Evolutionary conservation across 2,329 filamentous ascomycete genomes (phyloP).

Genomic region (Fusarium albosuccineum): DNA sequence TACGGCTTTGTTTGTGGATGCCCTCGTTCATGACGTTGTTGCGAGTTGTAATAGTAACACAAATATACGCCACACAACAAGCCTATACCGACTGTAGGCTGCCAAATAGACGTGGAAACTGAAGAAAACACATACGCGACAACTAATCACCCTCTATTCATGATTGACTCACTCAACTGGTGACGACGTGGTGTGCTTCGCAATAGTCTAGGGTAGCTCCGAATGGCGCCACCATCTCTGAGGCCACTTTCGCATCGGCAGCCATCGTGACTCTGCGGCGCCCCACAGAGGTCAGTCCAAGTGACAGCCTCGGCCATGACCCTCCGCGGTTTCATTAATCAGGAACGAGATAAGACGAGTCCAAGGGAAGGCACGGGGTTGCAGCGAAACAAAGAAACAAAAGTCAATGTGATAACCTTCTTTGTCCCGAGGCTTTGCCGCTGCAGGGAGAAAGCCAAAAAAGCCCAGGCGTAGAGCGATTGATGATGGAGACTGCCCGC

Average conservation of each 20-base stretch:
- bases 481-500: not conserved
- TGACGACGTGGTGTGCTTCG: slow-evolving; percentile 10
- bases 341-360: not conserved
- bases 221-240: slow-evolving; percentile 32
- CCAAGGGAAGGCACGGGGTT: not conserved
- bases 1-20: not conserved
- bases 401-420: not conserved
- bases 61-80: not conserved
- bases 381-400: slow-evolving; percentile 10
- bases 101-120: not conserved
- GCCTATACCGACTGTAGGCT: too few species aligned
- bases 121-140: not conserved
- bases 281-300: slow-evolving; percentile 36
- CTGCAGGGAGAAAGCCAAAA: slow-evolving; percentile 3
- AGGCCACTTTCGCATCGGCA: slow-evolving; percentile 34
- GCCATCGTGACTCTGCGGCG: slow-evolving; percentile 15
- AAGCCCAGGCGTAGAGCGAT: not conserved
- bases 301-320: slow-evolving; percentile 34
- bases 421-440: not conserved
- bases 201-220: slow-evolving; percentile 34
- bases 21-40: slow-evolving; percentile 8
- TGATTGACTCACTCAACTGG: slow-evolving; percentile 7
- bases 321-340: slow-evolving; percentile 1
- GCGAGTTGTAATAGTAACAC: not conserved
- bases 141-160: not conserved